These are phyloP conservation scores for Pseudonitzschia pungens DNA, from an alignment of 108 stramenopile genomes.

Conservation along the genomic window DNA sequence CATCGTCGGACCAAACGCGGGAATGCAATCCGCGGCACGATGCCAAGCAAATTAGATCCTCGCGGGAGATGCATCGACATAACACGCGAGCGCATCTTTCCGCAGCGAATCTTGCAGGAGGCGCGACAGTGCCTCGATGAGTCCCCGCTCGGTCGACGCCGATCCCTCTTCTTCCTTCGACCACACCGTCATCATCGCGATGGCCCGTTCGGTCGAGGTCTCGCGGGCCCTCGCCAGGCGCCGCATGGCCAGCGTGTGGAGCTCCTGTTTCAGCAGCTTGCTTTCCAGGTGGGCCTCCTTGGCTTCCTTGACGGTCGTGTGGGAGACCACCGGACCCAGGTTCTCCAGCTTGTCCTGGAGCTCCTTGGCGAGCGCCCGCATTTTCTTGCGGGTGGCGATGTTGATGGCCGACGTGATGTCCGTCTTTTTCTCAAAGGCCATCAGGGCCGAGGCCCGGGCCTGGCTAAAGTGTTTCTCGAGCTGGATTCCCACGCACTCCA, in stretches of 20 bases:
- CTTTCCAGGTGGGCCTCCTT: conserved; percentile 82
- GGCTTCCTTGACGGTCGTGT: conserved; percentile 79
- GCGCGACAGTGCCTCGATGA: conserved; percentile 16
- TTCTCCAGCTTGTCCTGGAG: conserved; percentile 69
- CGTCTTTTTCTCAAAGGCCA: conserved; percentile 83
- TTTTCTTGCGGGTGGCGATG: conserved; percentile 75
- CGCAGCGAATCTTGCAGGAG: background rate
- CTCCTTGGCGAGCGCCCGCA: conserved; percentile 68
- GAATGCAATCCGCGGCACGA: too few relatives aligned
- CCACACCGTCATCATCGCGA: conserved; percentile 77
- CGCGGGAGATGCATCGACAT: conserved; percentile 3
- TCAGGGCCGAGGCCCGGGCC: conserved; percentile 60
- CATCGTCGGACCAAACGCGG: too few relatives aligned
- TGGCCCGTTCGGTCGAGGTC: conserved; percentile 65
- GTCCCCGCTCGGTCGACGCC: conserved; percentile 9
- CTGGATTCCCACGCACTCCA: conserved; percentile 85
- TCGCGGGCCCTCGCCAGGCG: conserved; percentile 69
- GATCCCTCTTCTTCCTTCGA: conserved; percentile 54
- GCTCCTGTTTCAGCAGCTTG: conserved; percentile 71
- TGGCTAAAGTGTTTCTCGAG: conserved; percentile 79
- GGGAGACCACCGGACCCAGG: conserved; percentile 65
- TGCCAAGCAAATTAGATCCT: background rate
- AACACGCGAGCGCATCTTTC: background rate
- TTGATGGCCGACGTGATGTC: conserved; percentile 86
- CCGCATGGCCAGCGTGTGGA: conserved; percentile 68